A percentile compares a stretch with the other conserved stretches of the same genome.
Conservation (phyloP, 164 flowering plant genomes). For the Berberis thunbergii region DNA sequence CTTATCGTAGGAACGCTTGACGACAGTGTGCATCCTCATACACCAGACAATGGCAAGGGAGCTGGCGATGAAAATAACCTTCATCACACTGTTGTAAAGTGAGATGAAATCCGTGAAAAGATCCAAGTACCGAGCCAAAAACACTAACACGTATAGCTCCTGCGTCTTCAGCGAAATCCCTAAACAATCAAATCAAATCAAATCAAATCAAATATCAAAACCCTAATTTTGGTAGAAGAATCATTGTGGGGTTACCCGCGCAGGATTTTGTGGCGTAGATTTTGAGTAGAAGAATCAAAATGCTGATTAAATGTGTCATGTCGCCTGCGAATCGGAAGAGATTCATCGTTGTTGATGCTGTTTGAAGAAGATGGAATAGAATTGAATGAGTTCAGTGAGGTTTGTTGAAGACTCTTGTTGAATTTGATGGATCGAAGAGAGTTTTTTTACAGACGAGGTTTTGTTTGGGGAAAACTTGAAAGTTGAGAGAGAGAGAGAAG, state of each 20-base stretch:
- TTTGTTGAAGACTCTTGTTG: too few species aligned
- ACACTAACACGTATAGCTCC: constrained; percentile 76
- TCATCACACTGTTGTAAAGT: constrained; percentile 77
- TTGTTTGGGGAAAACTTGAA: too few species aligned
- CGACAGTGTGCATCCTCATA: constrained; percentile 54
- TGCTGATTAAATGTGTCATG: constrained; percentile 74
- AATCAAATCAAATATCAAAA: constrained; percentile 3
- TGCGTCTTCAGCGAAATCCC: constrained; percentile 94
- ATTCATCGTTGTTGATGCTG: constrained; percentile 40
- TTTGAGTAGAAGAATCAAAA: constrained; percentile 76
- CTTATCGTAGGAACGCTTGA: constrained; percentile 63
- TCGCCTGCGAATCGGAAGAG: constrained; percentile 80
- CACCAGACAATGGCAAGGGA: constrained; percentile 78
- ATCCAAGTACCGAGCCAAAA: constrained; percentile 75
- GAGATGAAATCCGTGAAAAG: constrained; percentile 74
- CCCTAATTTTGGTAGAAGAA: constrained; percentile 3
- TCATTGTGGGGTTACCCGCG: constrained; percentile 34
- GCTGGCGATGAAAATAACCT: constrained; percentile 70
- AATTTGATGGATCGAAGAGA: too few species aligned
- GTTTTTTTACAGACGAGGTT: too few species aligned
- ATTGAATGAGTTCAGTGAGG: too few species aligned
- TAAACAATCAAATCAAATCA: constrained; percentile 8
- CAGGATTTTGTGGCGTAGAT: constrained; percentile 88
- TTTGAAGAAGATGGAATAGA: too few species aligned
- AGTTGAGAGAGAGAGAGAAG: too few species aligned